Base-by-base conservation (phyloP, 768 basidiomycete species). In the Leccinum boreale region DNA sequence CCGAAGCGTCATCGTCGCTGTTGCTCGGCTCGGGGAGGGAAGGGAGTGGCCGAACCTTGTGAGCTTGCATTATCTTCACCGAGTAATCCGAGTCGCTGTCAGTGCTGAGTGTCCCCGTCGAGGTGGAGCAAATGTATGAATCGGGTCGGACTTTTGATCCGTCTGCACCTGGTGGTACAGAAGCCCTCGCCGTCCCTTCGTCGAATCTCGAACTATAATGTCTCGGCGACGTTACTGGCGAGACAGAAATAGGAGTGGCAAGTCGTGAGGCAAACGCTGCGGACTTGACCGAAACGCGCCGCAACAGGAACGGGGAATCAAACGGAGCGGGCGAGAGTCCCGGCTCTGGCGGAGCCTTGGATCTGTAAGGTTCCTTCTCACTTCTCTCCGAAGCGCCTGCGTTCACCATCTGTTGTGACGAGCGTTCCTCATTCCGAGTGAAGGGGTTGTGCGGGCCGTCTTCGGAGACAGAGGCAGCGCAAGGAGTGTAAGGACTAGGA, bases 331-430 rank as follows among this genome's bases (percentile, higher is more conserved):
- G 54, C 19, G 50, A 24, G 17, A 60, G 50, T 26, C 36, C 23
- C 51, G 61, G 56, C 53, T 53, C n/a, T 4, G 60, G 47, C 1
- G 63, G 64, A 26, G 50, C 58, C 52, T 50, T 63, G 33, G 52
- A 55, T 50, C 39, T 57, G 39, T 55, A 58, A n/a, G 26, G 36
- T 10, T 24, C 33, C 15, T 39, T 63, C 6, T n/a, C 39, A 24
- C 23, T 29, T 19, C 53, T 59, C 4, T 50, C 44, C 28, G 56
- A 42, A 15, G 53, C 21, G 9, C 21, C 15, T 10, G 36, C 54
- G 42, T 39, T 28, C 46, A 10, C 10, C n/a, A 53, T 52, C n/a
- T 51, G 35, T 5, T 54, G 56, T 31, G 45, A 46, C 5, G 48
- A 42, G 14, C 5, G 8, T 31, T 17, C 49, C 21, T 45, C 47